Evolutionary conservation across 805 yeast genomes (phyloP), one percentile per base, ranked within the genome.

Genomic region (Candida quercuum): DNA sequence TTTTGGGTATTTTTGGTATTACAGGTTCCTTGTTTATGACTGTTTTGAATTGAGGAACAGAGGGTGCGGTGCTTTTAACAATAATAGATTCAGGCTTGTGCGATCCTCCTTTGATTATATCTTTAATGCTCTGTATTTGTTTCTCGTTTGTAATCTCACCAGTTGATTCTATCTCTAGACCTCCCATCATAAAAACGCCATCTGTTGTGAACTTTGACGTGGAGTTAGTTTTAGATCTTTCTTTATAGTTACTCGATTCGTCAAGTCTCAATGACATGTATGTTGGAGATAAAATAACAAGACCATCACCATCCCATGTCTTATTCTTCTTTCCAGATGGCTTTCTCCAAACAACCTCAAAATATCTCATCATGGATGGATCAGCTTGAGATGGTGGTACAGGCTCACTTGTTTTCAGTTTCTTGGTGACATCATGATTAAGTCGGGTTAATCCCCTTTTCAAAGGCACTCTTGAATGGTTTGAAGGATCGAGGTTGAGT

Each of bases 241-340:
- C 67, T 64, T 38, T 61, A 48, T 38, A 47, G 40, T 38, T 49
- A 35, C 38, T 65, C 14, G 57, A 50, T 18, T 54, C 50, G 28
- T 63, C 70, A 11, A 52, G 46, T 32, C 64, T 57, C 14, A 69
- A 51, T 12, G 58, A 48, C 0, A 61, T 32, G 18, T 38, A 33
- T 0, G 56, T 51, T 3, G 50, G 38, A 1, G 48, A 43, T n/a
- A 69, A 54, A 0, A 60, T 48, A 13, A 82, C 62, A 24, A 63
- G 59, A 0, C 96, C 98, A 61, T 93, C 98, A 3, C 95, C 95
- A 38, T 86, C 94, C 99, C 99, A 93, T 0, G 87, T 79, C 56
- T 89, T 89, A 57, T 88, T 78, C 66, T 91, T 87, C 60, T 84
- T 86, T 23, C 63, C 68, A 0, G 91, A 67, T 29, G 69, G 68